Conservation (phyloP, 768 basidiomycete species). For the Trichaptum fuscoviolaceum region DNA sequence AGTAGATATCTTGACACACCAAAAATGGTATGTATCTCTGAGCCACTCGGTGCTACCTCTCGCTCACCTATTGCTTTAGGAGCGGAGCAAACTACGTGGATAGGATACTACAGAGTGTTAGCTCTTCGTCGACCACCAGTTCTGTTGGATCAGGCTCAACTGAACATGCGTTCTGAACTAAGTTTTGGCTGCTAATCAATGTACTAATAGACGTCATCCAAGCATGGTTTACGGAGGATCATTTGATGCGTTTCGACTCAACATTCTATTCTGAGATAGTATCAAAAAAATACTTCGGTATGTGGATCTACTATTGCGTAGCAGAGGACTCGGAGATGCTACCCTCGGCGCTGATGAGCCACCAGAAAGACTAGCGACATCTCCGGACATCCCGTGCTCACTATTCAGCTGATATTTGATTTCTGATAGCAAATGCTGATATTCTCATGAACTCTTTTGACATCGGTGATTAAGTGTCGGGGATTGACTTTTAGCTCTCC, state of each 20-base stretch:
- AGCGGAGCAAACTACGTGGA: constrained; percentile 92
- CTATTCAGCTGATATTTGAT: neutral
- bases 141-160: constrained; percentile 84
- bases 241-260: neutral
- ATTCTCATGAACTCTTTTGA: neutral
- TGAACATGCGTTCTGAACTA: constrained; percentile 67
- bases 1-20: constrained; percentile 87
- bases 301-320: too few species aligned
- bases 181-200: constrained; percentile 3
- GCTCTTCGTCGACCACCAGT: constrained; percentile 84
- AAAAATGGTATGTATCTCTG: constrained; percentile 67
- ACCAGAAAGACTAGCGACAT: neutral
- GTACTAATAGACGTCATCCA: constrained; percentile 3
- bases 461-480: neutral
- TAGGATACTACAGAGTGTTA: constrained; percentile 74
- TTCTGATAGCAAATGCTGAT: neutral
- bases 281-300: too few species aligned
- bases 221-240: neutral
- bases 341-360: neutral
- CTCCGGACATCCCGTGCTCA: neutral
- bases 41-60: constrained; percentile 2
- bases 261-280: too few species aligned
- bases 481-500: neutral
- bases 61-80: constrained; percentile 34
- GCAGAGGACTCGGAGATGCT: neutral